Base-by-base conservation (phyloP, 805 yeast species). In the Brettanomyces bruxellensis region DNA sequence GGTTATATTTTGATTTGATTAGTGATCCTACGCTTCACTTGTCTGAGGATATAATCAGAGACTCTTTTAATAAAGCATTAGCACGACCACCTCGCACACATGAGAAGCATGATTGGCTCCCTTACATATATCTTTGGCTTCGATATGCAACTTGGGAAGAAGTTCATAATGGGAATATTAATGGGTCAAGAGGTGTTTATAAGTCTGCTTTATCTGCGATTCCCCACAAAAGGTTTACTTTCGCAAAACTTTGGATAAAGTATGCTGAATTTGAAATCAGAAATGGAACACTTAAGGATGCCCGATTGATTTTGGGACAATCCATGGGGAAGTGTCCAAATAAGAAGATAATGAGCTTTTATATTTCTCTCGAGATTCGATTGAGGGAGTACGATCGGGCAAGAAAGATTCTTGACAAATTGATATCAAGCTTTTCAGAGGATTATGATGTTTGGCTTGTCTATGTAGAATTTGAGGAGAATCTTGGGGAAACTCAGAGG, bases 321-420 rank as follows among this genome's bases (percentile, higher is more conserved):
- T 75, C 86, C 0, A 69, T 91, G 18, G 97, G 95, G 0, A 65
- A 71, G 41, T 72, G 76, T 40, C 84, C 87, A 0, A 82, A 79
- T 56, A 67, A 64, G 1, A 77, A 76, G 45, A 62, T 86, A 0
- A 79, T 83, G 57, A 68, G 66, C 50, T 70, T 70, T 49, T 93
- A 93, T 62, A 81, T 91, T 41, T 68, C 65, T 1, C 52, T 89
- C 34, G 97, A 91, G 58, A 68, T 67, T 36, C 66, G 70, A 45
- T 60, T 90, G 41, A 85, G 84, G 35, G 93, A 89, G 55, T 85
- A 85, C 70, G 95, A 84, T 49, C 65, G 96, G 34, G 89, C 83
- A 6, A 67, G 98, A 32, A 79, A 68, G 58, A 57, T 93, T 3
- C 88, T 79, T 59, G 86, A 81, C 51, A 81, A 78, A 56, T 76